Percentiles rank a stretch among this genome's conserved stretches.
These are phyloP conservation scores for Hypsizygus ulmarius DNA, from an alignment of 1,284 basidiomycete genomes.

Conservation along the genomic window DNA sequence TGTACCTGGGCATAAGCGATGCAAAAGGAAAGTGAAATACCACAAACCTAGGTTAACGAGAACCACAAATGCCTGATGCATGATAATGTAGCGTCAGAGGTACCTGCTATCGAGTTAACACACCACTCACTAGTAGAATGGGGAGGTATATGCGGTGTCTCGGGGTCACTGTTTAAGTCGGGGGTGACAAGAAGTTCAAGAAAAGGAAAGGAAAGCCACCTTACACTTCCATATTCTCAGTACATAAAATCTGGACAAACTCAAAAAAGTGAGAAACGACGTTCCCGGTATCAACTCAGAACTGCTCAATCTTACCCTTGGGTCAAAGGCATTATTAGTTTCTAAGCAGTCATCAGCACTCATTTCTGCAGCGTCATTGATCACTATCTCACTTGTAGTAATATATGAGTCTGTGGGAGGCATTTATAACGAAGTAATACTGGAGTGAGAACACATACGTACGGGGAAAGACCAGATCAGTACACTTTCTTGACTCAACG, in stretches of 20 bases:
- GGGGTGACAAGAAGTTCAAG: background rate
- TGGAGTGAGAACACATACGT: background rate
- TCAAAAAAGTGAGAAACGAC: background rate
- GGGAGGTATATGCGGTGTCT: background rate
- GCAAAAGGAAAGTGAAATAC: no score
- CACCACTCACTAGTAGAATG: background rate
- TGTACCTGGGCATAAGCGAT: no score
- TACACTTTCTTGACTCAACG: background rate
- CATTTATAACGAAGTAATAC: background rate
- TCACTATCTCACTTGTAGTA: background rate
- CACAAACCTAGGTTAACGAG: no score
- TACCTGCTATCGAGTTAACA: no score
- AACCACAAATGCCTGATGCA: no score
- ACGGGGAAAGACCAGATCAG: conserved; percentile 2
- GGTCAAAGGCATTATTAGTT: background rate
- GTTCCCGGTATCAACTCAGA: background rate
- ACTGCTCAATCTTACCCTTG: background rate
- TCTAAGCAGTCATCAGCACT: background rate
- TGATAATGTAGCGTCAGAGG: no score
- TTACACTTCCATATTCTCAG: conserved; percentile 2
- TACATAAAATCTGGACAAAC: background rate
- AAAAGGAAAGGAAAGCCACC: background rate
- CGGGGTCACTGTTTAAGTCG: background rate
- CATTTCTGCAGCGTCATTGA: background rate
- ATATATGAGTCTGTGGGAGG: background rate